These are phyloP conservation scores for Melastoma candidum DNA, from an alignment of 441 rosid genomes.

Conservation along the genomic window DNA sequence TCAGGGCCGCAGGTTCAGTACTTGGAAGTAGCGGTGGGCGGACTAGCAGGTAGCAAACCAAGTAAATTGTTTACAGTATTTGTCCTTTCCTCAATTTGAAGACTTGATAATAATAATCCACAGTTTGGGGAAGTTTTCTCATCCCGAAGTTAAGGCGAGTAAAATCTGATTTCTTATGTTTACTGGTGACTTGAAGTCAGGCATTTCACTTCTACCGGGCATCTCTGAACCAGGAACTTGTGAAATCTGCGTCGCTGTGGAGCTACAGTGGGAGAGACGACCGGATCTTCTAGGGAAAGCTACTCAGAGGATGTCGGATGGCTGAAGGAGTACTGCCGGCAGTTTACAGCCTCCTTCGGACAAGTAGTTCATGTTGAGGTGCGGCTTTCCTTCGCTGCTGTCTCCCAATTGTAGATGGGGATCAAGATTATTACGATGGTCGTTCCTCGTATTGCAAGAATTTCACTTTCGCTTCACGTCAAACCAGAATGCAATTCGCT, in stretches of 20 bases:
- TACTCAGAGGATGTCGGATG: slow-evolving; percentile 38
- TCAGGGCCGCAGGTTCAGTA: too few relatives aligned
- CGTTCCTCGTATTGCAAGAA: too few relatives aligned
- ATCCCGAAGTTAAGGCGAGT: slow-evolving; percentile 86
- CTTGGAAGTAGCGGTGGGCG: too few relatives aligned
- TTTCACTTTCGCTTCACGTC: too few relatives aligned
- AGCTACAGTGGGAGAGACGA: slow-evolving; percentile 96
- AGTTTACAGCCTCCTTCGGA: too few relatives aligned
- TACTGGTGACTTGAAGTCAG: slow-evolving; percentile 4
- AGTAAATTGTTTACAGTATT: too few relatives aligned
- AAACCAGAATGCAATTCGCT: too few relatives aligned
- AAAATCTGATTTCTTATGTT: background rate
- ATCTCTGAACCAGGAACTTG: slow-evolving; percentile 62
- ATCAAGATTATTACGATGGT: too few relatives aligned
- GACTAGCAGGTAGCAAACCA: too few relatives aligned
- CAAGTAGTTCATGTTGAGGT: too few relatives aligned
- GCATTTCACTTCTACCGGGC: background rate
- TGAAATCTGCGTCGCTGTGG: slow-evolving; percentile 79
- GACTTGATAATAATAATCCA: slow-evolving; percentile 83
- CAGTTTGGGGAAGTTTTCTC: slow-evolving; percentile 78
- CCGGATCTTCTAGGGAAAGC: slow-evolving; percentile 71
- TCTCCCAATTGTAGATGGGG: too few relatives aligned
- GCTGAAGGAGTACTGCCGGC: slow-evolving; percentile 14
- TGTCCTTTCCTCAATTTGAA: slow-evolving; percentile 48
- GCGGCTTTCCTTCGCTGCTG: too few relatives aligned